Percentiles rank a stretch among this genome's conserved stretches.
Conservation (phyloP, 305 asterid species). For the Fraxinus dipetala region DNA sequence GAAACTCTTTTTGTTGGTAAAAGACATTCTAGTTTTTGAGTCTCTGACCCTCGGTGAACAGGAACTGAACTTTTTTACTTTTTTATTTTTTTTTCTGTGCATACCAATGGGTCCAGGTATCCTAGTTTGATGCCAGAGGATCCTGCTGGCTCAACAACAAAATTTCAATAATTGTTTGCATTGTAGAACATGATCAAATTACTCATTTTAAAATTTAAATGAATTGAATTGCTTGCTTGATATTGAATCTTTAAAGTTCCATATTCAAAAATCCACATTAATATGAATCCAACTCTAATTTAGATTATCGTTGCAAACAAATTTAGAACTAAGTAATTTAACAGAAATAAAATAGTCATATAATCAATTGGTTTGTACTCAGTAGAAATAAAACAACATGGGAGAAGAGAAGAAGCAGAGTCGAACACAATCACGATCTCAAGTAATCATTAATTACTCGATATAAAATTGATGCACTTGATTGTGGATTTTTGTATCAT, state of each 20-base stretch:
- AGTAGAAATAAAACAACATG: neutral
- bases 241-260: neutral
- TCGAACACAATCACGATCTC: neutral
- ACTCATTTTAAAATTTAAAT: neutral
- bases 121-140: constrained; percentile 19
- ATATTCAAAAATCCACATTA: neutral
- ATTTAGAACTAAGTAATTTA: neutral
- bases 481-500: neutral
- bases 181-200: neutral
- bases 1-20: constrained; percentile 20
- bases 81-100: neutral
- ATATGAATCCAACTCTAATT: neutral
- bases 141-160: neutral
- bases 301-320: neutral
- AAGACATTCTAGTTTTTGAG: constrained; percentile 22
- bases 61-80: constrained; percentile 39
- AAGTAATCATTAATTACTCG: neutral
- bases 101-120: constrained; percentile 35
- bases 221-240: neutral
- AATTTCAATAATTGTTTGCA: neutral
- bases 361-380: neutral
- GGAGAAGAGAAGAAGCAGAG: neutral
- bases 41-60: constrained; percentile 50
- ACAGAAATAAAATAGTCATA: neutral
- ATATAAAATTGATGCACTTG: neutral